These are phyloP conservation scores for Anthracocystis walkeri DNA, from an alignment of 1,284 basidiomycete species.

Conservation along the genomic window DNA sequence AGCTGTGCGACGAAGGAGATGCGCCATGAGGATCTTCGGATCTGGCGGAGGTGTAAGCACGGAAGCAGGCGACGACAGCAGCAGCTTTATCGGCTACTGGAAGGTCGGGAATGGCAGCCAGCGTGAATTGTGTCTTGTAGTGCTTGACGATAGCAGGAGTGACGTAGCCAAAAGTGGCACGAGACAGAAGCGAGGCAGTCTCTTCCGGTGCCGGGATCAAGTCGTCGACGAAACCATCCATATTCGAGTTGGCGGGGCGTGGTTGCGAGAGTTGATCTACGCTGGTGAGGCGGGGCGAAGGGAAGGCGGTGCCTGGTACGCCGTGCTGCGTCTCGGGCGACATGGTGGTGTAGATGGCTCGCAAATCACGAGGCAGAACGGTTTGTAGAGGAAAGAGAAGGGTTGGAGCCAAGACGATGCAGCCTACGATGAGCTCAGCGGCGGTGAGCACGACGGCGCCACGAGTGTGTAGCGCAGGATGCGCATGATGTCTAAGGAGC, in stretches of 20 bases:
- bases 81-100: conserved; percentile 73
- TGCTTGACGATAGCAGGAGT: conserved; percentile 71
- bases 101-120: conserved; percentile 72
- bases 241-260: neutral
- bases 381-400: conserved; percentile 59
- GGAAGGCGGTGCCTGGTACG: conserved; percentile 60
- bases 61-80: conserved; percentile 63
- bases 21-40: conserved; percentile 11
- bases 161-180: conserved; percentile 62
- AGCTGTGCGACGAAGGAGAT: conserved; percentile 2
- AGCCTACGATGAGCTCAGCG: conserved; percentile 41
- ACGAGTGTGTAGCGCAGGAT: conserved; percentile 21
- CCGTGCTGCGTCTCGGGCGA: conserved; percentile 52
- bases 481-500: conserved; percentile 34
- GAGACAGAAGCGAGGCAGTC: conserved; percentile 61
- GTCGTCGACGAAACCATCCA: conserved; percentile 22
- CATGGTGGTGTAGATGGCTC: conserved; percentile 65
- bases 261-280: conserved; percentile 14
- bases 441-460: conserved; percentile 42
- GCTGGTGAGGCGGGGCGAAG: conserved; percentile 54
- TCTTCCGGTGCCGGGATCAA: conserved; percentile 63
- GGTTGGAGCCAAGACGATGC: conserved; percentile 46
- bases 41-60: conserved; percentile 49
- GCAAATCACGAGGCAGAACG: conserved; percentile 50
- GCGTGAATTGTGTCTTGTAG: conserved; percentile 70